Percentiles rank a stretch among this genome's conserved stretches.
These are phyloP conservation scores for Ceratocystis huliohia DNA, from an alignment of 2,329 filamentous ascomycete genomes.

Conservation along the genomic window DNA sequence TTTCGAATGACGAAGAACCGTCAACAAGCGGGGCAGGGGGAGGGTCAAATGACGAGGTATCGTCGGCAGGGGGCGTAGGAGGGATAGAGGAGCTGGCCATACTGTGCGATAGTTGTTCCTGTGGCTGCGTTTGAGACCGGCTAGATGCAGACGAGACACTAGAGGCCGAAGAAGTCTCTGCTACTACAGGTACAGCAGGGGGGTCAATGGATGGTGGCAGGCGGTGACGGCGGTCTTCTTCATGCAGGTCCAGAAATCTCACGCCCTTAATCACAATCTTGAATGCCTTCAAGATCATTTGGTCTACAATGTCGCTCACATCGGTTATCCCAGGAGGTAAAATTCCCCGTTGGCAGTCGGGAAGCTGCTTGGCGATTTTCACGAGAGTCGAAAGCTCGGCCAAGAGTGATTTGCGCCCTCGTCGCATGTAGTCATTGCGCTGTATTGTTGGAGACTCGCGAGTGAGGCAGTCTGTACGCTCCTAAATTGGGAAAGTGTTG, in stretches of 20 bases:
- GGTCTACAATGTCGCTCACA: conserved; percentile 68
- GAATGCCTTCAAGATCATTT: conserved; percentile 88
- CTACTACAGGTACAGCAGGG: background rate
- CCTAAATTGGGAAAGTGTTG: conserved; percentile 37
- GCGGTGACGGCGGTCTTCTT: conserved; percentile 39
- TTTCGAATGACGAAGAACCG: conserved; percentile 31
- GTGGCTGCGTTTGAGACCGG: conserved; percentile 9
- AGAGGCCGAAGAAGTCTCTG: background rate
- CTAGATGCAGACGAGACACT: background rate
- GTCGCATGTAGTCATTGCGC: conserved; percentile 60
- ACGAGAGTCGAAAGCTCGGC: conserved; percentile 83
- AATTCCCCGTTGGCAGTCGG: conserved; percentile 51
- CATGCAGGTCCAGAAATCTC: conserved; percentile 75
- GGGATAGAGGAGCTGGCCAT: conserved; percentile 30
- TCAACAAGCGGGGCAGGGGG: background rate
- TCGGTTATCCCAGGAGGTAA: conserved; percentile 29
- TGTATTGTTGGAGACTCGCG: conserved; percentile 66
- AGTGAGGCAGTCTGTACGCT: conserved; percentile 77
- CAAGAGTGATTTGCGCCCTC: conserved; percentile 72
- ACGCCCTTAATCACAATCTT: conserved; percentile 87
- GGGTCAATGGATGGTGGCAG: conserved; percentile 12
- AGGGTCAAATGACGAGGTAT: conserved; percentile 36
- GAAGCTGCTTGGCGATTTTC: conserved; percentile 74
- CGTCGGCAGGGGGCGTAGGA: conserved; percentile 51
- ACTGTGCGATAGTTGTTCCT: background rate